Evolutionary conservation across 306 rosid genomes (phyloP), one percentile per base, ranked within the genome.

Genomic region (Psophocarpus tetragonolobus): DNA sequence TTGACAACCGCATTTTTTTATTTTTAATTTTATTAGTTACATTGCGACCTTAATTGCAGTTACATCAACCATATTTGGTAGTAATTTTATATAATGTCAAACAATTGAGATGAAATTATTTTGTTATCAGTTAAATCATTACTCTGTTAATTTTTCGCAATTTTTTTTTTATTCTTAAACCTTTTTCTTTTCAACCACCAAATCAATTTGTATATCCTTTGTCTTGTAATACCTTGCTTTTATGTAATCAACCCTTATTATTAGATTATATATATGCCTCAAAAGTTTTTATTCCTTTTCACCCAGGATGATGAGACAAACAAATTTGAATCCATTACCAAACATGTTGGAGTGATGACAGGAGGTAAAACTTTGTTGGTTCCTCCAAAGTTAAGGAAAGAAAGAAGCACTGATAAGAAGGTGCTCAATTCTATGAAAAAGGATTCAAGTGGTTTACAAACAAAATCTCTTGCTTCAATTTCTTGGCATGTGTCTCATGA

Each of bases 401-500:
- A 9, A 68, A 66, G 32, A 30, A 73, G 38, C 17, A 32, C 5
- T 39, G 66, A 45, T 23, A 20, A 62, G 35, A 78, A 51, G 71
- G 47, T 57, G 8, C 32, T 20, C 10, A 75, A 75, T 57, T 71
- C 23, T 45, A 53, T n/a, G 44, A 67, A 62, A 26, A 81, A 51
- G 38, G 29, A 44, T 50, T 44, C 79, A 9, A 21, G 35, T 42
- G 38, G 77, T 56, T 79, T 20, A 57, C 39, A 64, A 56, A 47
- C 23, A 29, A 38, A 73, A 36, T 79, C 84, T 45, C 61, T 63
- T 75, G 79, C 4, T 42, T 76, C 90, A 20, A 86, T 87, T 71
- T 70, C 89, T 26, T 89, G 90, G 88, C 54, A 35, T 9, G 88
- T 87, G 53, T 88, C 88, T 60, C 84, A 32, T 56, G 79, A 81